Conservation (phyloP, 176 grass and related monocot species). For the Typha latifolia region DNA sequence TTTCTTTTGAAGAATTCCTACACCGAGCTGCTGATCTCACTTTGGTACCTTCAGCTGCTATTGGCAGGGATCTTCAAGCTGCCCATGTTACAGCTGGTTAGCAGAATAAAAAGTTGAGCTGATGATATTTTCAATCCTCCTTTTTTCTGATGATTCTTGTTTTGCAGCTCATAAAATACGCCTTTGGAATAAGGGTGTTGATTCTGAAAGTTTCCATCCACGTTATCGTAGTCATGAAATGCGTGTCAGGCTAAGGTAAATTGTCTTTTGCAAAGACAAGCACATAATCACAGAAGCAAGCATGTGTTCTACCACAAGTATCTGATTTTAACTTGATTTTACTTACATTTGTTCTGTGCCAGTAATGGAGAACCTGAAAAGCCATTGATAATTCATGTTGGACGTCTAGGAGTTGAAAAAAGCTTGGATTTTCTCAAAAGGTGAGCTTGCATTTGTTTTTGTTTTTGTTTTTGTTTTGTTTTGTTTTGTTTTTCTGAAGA, state of each 20-base stretch:
- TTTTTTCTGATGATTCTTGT: constrained; percentile 8
- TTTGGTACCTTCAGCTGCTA: constrained; percentile 72
- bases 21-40: constrained; percentile 80
- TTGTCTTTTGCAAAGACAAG: not conserved
- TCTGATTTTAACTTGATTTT: constrained; percentile 4
- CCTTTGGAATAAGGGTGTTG: constrained; percentile 92
- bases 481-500: constrained; percentile 1
- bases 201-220: constrained; percentile 92
- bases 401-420: constrained; percentile 90
- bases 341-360: constrained; percentile 9
- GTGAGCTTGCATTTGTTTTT: constrained; percentile 26
- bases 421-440: constrained; percentile 91
- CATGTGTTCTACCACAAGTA: not conserved
- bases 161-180: constrained; percentile 86
- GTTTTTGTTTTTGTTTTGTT: constrained; percentile 1
- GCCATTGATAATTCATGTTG: constrained; percentile 83
- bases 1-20: constrained; percentile 49
- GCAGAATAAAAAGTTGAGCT: not conserved
- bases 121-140: not conserved
- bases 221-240: constrained; percentile 65
- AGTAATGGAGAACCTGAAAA: constrained; percentile 83
- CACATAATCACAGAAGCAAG: too few species aligned
- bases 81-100: constrained; percentile 76
- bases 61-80: constrained; percentile 77
- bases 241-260: constrained; percentile 68